A percentile compares a stretch with the other conserved stretches of the same genome.
Conservation (phyloP, 225 moss, liverwort and hornwort genomes). For the Marchantia paleacea region DNA sequence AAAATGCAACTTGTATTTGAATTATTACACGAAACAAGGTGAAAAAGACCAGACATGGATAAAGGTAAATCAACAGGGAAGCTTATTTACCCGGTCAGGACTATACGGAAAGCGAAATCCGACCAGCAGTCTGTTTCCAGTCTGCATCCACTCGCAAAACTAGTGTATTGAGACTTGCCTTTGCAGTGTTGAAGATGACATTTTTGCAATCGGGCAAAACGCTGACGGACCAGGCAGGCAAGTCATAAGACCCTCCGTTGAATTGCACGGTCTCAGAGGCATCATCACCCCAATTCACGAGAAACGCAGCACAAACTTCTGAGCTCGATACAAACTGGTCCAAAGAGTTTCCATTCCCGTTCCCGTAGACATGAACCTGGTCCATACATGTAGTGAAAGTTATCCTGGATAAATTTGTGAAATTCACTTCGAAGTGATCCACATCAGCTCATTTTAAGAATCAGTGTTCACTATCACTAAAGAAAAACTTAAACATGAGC, state of each 20-base stretch:
- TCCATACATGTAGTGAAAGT: background rate
- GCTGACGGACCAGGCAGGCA: constrained; percentile 81
- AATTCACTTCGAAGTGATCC: background rate
- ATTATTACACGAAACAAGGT: background rate
- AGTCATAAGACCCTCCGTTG: constrained; percentile 47
- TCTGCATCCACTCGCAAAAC: background rate
- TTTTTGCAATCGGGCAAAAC: constrained; percentile 71
- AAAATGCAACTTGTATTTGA: too few species aligned
- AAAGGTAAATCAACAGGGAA: background rate
- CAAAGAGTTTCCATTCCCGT: constrained; percentile 23
- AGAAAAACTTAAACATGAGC: background rate
- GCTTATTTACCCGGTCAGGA: background rate
- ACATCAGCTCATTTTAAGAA: background rate
- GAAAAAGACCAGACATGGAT: background rate
- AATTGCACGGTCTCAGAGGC: constrained; percentile 43
- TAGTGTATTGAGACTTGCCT: constrained; percentile 34
- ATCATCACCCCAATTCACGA: constrained; percentile 34
- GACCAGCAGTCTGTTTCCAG: background rate
- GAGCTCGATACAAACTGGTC: constrained; percentile 35
- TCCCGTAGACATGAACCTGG: constrained; percentile 36
- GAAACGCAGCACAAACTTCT: constrained; percentile 56
- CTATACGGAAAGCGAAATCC: background rate
- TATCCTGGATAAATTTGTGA: background rate
- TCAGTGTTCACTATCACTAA: background rate
- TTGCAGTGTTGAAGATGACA: constrained; percentile 68